A percentile compares a stretch with the other conserved stretches of the same genome.
phyloP scores from a whole-genome alignment of 495 filamentous ascomycete genomes.

The Penicillium antarcticum region DNA sequence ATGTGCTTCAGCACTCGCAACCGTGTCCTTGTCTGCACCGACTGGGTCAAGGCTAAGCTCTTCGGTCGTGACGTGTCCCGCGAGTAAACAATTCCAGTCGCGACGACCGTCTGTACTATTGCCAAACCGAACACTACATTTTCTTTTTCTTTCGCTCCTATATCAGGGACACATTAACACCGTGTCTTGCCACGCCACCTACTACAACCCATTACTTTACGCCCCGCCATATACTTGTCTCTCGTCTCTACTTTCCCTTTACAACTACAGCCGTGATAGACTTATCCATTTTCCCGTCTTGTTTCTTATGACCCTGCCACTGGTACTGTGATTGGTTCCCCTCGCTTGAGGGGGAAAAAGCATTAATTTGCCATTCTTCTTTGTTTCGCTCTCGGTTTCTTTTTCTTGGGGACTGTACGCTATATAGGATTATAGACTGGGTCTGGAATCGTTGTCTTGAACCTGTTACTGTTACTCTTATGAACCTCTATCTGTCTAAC shows the following conservation, averaged over 20 bases:
- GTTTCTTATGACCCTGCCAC: constrained; percentile 16
- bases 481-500: constrained; percentile 6
- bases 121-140: constrained; percentile 5
- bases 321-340: constrained; percentile 10
- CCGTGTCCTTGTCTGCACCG: constrained; percentile 83
- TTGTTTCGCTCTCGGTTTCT: constrained; percentile 11
- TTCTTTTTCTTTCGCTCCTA: constrained; percentile 12
- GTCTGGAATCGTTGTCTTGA: constrained; percentile 14
- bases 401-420: constrained; percentile 13
- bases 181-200: constrained; percentile 12
- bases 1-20: constrained; percentile 99
- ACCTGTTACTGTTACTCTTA: not conserved
- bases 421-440: constrained; percentile 20
- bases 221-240: constrained; percentile 11
- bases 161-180: constrained; percentile 1
- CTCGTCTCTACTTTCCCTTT: constrained; percentile 2
- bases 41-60: constrained; percentile 93
- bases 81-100: constrained; percentile 55
- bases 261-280: constrained; percentile 16
- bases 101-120: constrained; percentile 15
- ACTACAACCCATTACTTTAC: not conserved
- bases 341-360: constrained; percentile 16
- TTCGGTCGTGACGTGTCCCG: constrained; percentile 96
- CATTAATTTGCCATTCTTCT: constrained; percentile 16
- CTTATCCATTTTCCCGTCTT: constrained; percentile 20